Evolutionary conservation across 78 protist genomes (phyloP).

Genomic region (Isochrysis galbana): DNA sequence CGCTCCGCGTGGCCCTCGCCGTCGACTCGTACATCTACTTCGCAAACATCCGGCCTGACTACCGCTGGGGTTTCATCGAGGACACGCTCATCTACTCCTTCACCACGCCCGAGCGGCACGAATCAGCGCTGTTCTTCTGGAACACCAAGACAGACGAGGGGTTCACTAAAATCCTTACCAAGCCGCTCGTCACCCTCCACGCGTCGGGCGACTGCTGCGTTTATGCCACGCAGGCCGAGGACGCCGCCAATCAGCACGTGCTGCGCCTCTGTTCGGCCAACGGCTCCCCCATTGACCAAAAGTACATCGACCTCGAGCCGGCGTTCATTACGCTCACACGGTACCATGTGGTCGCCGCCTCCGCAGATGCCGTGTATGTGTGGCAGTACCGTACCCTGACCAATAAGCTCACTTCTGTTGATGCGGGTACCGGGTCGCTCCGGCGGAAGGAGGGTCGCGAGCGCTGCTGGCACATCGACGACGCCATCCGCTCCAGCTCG

Average conservation of each 20-base stretch:
- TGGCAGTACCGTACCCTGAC: constrained; percentile 37
- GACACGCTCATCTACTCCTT: not conserved
- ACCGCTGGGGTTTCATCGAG: constrained; percentile 67
- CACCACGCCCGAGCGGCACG: constrained; percentile 52
- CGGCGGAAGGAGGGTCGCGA: constrained; percentile 22
- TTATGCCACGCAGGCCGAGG: constrained; percentile 32
- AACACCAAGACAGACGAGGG: constrained; percentile 54
- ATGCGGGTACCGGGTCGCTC: not conserved
- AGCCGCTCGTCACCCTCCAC: constrained; percentile 40
- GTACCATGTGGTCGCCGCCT: constrained; percentile 51
- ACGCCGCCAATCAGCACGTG: not conserved
- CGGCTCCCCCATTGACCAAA: constrained; percentile 75
- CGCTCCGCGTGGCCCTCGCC: constrained; percentile 78
- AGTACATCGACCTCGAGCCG: constrained; percentile 55
- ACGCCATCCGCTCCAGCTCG: not conserved
- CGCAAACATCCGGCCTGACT: constrained; percentile 74
- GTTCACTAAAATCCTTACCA: constrained; percentile 52
- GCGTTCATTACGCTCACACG: constrained; percentile 25
- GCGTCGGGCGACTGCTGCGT: constrained; percentile 45
- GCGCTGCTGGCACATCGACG: constrained; percentile 67
- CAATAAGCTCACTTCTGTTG: constrained; percentile 21
- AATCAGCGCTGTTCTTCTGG: constrained; percentile 70
- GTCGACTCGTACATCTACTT: constrained; percentile 82
- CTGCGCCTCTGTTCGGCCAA: constrained; percentile 72
- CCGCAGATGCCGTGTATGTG: constrained; percentile 30